phyloP scores from a whole-genome alignment of 176 grass and related monocot genomes.

The Juncus inflexus region DNA sequence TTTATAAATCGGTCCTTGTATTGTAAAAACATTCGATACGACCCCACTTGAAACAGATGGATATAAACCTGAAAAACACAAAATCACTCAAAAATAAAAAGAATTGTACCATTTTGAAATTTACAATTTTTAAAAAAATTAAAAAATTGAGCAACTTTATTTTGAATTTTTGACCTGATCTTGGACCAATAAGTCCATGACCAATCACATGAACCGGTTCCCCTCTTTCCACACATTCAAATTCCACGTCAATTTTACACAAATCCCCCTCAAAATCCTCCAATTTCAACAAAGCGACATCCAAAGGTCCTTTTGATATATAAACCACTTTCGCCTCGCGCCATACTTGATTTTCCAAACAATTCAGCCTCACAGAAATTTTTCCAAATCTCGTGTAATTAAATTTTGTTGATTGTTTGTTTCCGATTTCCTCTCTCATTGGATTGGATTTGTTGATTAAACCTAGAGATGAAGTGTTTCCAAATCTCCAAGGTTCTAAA shows the following conservation, averaged over 20 bases:
- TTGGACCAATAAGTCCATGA: constrained; percentile 87
- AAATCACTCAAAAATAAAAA: not conserved
- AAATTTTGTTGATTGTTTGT: constrained; percentile 42
- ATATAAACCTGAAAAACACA: constrained; percentile 38
- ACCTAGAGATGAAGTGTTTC: constrained; percentile 56
- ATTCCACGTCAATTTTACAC: constrained; percentile 58
- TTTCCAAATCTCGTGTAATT: constrained; percentile 49
- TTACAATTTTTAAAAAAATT: constrained; percentile 20
- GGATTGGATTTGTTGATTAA: constrained; percentile 40
- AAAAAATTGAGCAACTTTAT: constrained; percentile 27
- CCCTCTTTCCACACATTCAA: constrained; percentile 59
- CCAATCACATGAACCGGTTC: constrained; percentile 63
- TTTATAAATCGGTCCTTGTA: constrained; percentile 31
- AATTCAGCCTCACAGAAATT: constrained; percentile 72
- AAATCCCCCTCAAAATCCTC: constrained; percentile 46
- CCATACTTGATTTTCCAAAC: constrained; percentile 48
- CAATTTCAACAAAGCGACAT: constrained; percentile 84
- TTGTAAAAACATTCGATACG: constrained; percentile 68
- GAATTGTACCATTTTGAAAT: not conserved
- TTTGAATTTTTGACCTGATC: constrained; percentile 47
- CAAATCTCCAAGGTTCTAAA: constrained; percentile 95
- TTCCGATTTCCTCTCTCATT: constrained; percentile 34
- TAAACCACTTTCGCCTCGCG: constrained; percentile 71
- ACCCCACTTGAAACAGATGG: constrained; percentile 75
- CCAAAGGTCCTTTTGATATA: constrained; percentile 75